phyloP scores from a whole-genome alignment of 2,329 filamentous ascomycete genomes.

The Tympanopsis confertula region DNA sequence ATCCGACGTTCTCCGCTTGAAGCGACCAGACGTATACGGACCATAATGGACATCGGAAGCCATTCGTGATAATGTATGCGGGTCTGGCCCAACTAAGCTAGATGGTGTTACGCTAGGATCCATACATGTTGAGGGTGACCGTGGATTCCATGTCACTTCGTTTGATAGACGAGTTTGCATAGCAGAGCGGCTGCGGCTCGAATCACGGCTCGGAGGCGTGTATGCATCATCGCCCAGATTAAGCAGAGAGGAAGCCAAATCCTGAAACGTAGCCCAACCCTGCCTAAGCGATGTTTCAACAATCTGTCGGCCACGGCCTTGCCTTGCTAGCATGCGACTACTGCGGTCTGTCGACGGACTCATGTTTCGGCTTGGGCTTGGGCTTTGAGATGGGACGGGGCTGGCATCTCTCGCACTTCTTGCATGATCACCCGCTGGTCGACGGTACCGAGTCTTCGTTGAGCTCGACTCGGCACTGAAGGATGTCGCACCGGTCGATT shows the following conservation, averaged over 20 bases:
- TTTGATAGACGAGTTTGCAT: background rate
- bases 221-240: background rate
- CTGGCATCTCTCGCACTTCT: background rate
- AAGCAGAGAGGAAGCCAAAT: background rate
- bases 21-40: constrained; percentile 39
- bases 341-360: background rate
- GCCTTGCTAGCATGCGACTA: background rate
- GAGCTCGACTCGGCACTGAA: too few relatives aligned
- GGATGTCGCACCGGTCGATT: too few relatives aligned
- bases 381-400: background rate
- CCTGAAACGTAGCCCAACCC: background rate
- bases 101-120: too few relatives aligned
- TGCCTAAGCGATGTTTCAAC: background rate
- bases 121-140: background rate
- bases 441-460: too few relatives aligned
- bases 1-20: constrained; percentile 60
- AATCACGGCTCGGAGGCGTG: background rate
- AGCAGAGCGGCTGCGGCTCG: background rate
- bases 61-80: constrained; percentile 2
- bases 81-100: background rate
- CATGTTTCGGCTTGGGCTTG: background rate
- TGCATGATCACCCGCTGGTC: too few relatives aligned
- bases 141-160: background rate
- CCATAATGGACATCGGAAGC: constrained; percentile 38
- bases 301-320: background rate